Conservation (phyloP, 176 grass and related monocot genomes). For the Hordeum marinum region DNA sequence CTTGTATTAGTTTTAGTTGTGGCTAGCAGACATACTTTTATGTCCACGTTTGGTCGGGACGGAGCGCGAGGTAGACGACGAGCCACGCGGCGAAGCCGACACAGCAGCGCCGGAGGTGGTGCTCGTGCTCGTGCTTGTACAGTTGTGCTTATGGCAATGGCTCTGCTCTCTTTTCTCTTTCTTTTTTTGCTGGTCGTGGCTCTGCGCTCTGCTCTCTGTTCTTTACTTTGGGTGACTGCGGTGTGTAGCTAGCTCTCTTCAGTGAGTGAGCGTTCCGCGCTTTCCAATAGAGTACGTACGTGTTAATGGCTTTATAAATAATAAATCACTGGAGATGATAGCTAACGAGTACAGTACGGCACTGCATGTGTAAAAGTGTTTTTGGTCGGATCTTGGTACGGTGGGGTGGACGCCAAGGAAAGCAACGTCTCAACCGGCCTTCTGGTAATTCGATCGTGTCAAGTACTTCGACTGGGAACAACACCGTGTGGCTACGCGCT, state of each 20-base stretch:
- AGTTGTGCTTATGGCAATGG: too few species aligned
- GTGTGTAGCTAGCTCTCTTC: too few species aligned
- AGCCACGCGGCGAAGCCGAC: conserved; percentile 47
- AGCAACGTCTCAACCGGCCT: not conserved
- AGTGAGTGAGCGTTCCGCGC: too few species aligned
- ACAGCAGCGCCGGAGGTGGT: conserved; percentile 37
- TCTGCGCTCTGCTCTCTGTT: too few species aligned
- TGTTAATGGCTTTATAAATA: not conserved
- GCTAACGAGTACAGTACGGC: not conserved
- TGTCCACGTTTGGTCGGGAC: conserved; percentile 13
- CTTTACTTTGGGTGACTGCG: too few species aligned
- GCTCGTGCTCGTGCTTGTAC: not conserved
- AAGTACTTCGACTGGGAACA: not conserved
- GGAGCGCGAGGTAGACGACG: conserved; percentile 59
- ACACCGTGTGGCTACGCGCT: not conserved
- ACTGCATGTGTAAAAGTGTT: not conserved
- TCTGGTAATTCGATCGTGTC: not conserved
- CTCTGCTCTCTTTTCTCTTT: too few species aligned
- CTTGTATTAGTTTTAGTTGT: too few species aligned
- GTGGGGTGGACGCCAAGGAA: not conserved
- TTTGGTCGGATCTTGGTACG: not conserved
- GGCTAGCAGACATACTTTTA: too few species aligned
- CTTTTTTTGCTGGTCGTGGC: too few species aligned
- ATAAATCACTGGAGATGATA: not conserved
- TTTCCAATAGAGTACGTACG: not conserved